These are phyloP conservation scores for Phaffia tasmanica DNA, from an alignment of 768 basidiomycete genomes.

Conservation along the genomic window DNA sequence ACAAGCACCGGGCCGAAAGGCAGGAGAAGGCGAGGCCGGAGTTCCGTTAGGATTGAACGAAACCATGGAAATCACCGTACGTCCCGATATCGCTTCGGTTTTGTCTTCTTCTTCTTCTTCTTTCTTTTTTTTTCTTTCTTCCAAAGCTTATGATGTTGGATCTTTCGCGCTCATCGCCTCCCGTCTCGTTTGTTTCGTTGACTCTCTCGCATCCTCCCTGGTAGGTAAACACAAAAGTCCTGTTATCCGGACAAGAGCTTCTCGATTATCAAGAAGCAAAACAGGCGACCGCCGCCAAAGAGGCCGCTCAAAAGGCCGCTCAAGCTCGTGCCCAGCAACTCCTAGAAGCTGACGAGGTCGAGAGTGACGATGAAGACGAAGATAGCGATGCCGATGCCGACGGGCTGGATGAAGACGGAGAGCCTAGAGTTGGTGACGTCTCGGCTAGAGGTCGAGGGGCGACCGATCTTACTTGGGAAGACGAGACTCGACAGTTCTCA, in stretches of 20 bases:
- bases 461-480: slow-evolving; percentile 31
- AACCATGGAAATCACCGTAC: slow-evolving; percentile 54
- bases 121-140: not conserved
- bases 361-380: slow-evolving; percentile 37
- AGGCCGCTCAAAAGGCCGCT: slow-evolving; percentile 73
- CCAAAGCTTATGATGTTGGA: no score
- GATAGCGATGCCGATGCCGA: slow-evolving; percentile 43
- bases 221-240: slow-evolving; percentile 79
- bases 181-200: not conserved
- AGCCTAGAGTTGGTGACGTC: slow-evolving; percentile 38
- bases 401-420: slow-evolving; percentile 49
- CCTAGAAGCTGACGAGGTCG: slow-evolving; percentile 82
- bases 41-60: slow-evolving; percentile 73
- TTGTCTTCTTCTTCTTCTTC: not conserved
- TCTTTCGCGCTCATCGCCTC: no score
- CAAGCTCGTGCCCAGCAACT: slow-evolving; percentile 71
- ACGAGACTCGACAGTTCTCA: slow-evolving; percentile 60
- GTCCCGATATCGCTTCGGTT: no score
- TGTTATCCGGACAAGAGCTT: slow-evolving; percentile 76
- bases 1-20: slow-evolving; percentile 69
- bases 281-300: slow-evolving; percentile 63
- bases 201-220: not conserved
- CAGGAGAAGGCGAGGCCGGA: slow-evolving; percentile 84
- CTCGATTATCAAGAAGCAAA: slow-evolving; percentile 69
- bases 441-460: slow-evolving; percentile 17